Base-by-base conservation (phyloP, 805 yeast species). In the Candida awuae region DNA sequence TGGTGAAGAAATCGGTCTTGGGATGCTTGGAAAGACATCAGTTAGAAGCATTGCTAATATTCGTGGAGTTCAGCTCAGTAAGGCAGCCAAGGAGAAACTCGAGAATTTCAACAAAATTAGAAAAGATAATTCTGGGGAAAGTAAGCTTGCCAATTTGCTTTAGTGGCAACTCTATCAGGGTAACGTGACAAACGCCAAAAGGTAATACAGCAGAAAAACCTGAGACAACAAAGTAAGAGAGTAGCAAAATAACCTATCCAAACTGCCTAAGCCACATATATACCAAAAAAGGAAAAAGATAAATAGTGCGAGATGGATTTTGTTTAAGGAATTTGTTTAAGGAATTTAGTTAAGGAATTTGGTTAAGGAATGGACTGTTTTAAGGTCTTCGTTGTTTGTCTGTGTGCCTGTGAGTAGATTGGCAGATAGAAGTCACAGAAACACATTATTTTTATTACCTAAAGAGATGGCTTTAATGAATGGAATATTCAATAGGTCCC, bases 1-100 rank as follows among this genome's bases (percentile, higher is more conserved):
- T 54, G 94, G 94, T 9, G 87, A 84, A 38, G 95, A 85, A 51
- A 65, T 82, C 23, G 95, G 95, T 0, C 52, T 86, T 35, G 95
- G 95, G 3, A 76, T 84, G 85, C 67, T 77, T 29, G 63, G 67
- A 8, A 58, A 55, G 9, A 20, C 38, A 14, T 35, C 48, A 43
- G 29, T 51, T 1, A 43, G 57, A n/a, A 42, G 43, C 12, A 40
- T 52, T 10, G 47, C 48, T 14, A 46, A 9, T 20, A 32, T 35
- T 3, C 27, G 41, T 8, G 25, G 29, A 13, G 32, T 26, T 0
- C 49, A 47, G 20, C 42, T 47, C 4, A 26, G 50, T 2, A 52
- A 47, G 19, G 26, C 46, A 6, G 33, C 49, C 6, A 27, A 37
- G 6, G 25, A 50, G 21, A 42, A 44, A 23, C 19, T 48, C 8